These are phyloP conservation scores for Metschnikowia colocasiae DNA, from an alignment of 805 yeast species.

Conservation along the genomic window DNA sequence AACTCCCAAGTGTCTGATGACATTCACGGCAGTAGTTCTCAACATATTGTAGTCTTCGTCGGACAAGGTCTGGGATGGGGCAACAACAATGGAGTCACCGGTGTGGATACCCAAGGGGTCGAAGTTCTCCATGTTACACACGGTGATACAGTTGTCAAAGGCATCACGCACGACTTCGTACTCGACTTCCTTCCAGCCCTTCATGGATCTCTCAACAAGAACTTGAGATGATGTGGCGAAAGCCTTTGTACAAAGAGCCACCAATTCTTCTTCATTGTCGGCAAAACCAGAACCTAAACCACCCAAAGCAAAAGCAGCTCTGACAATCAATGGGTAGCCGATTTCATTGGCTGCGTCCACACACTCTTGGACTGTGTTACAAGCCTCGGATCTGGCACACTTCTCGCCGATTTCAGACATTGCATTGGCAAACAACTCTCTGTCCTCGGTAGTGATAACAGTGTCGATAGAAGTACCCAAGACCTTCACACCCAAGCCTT, in stretches of 20 bases:
- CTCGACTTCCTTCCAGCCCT: constrained; percentile 99
- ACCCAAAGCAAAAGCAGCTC: constrained; percentile 97
- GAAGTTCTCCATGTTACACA: constrained; percentile 98
- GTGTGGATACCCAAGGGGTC: constrained; percentile 98
- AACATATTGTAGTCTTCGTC: constrained; percentile 98
- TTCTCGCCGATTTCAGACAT: constrained; percentile 95
- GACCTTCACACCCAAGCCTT: constrained; percentile 85
- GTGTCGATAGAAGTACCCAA: constrained; percentile 96
- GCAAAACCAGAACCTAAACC: constrained; percentile 99
- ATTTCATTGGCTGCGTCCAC: constrained; percentile 77
- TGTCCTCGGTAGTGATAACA: constrained; percentile 94
- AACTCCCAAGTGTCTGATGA: constrained; percentile 94
- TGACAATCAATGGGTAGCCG: constrained; percentile 92
- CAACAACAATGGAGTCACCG: constrained; percentile 98
- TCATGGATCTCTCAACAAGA: constrained; percentile 91
- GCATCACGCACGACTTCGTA: constrained; percentile 98
- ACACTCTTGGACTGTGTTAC: constrained; percentile 77
- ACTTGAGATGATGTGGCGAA: constrained; percentile 97
- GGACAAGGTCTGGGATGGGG: constrained; percentile 95
- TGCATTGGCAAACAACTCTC: constrained; percentile 91
- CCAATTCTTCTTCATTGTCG: constrained; percentile 75
- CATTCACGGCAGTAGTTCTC: constrained; percentile 95
- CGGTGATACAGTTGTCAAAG: constrained; percentile 95
- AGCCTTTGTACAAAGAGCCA: constrained; percentile 82
- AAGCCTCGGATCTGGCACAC: constrained; percentile 91